Base-by-base conservation (phyloP, 805 yeast species). In the Peterozyma toletana region DNA sequence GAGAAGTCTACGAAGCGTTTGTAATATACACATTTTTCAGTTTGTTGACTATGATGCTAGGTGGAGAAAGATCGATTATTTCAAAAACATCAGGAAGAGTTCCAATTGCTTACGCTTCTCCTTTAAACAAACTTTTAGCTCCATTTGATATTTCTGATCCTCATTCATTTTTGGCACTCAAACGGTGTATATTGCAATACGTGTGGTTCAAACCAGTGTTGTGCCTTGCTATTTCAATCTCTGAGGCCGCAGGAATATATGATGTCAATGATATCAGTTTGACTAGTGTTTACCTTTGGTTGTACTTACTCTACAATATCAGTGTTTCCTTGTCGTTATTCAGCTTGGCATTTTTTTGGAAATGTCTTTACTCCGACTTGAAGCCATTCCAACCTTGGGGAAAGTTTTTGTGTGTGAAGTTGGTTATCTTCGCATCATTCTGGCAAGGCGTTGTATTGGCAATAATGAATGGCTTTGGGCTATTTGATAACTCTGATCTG, bases 361-460 rank as follows among this genome's bases (percentile, higher is more conserved):
- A 79, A 57, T 86, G 95, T 52, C 68, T 93, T n/a, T 80, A 85
- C 64, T 58, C 57, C 2, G 97, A 90, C 53, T 70, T 93, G 51
- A 73, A 67, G 42, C 85, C 83, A 1, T 90, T 83, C 66, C 76
- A 86, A 43, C 98, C 98, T 3, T 80, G 93, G 76, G 89, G 95
- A 10, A 90, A 90, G 63, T 93, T 93, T 59, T 60, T 93, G 35
- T 89, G 97, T 64, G 96, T 93, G 39, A 93, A 93, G 57, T 71
- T 89, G 50, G 88, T 93, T 43, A 90, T 93, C 40, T 93, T 93
- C 70, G 98, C 96, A 18, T 86, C 96, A n/a, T 93, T 89, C 59
- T 93, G 99, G 99, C 99, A 93, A 59, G 88, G 95, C 0, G 64
- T 84, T 9, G 50, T 80, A 1, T 64, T 86, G 38, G 77, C 79